These are phyloP conservation scores for Carex myosuroides DNA, from an alignment of 176 grass and related monocot genomes.

Conservation along the genomic window DNA sequence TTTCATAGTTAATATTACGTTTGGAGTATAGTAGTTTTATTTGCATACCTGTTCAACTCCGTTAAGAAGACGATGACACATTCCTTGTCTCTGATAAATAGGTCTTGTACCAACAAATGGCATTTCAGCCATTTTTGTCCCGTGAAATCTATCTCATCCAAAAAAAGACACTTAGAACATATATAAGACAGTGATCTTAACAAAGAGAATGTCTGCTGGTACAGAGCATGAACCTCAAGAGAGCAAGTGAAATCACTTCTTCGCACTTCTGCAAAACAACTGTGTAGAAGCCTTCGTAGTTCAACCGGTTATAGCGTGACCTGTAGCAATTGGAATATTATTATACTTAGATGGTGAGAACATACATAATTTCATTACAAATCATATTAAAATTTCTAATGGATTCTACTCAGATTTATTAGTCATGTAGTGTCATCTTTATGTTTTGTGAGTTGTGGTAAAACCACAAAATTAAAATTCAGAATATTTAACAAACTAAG, in stretches of 20 bases:
- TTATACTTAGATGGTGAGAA: neutral
- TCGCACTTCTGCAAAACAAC: slow-evolving; percentile 58
- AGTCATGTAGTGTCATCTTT: neutral
- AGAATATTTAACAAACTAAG: neutral
- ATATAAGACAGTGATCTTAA: neutral
- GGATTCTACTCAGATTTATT: neutral
- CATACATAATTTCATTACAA: neutral
- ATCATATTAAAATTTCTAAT: neutral
- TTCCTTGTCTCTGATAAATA: slow-evolving; percentile 59
- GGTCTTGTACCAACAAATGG: slow-evolving; percentile 73
- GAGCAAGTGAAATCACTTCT: slow-evolving; percentile 53
- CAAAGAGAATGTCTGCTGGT: neutral
- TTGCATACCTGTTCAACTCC: slow-evolving; percentile 55
- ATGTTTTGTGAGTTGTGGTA: neutral
- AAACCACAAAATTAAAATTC: neutral
- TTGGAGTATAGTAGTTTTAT: neutral
- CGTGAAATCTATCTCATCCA: slow-evolving; percentile 43
- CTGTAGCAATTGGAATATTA: slow-evolving; percentile 17
- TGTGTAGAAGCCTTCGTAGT: slow-evolving; percentile 67
- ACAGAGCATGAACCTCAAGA: slow-evolving; percentile 39
- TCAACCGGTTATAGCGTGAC: slow-evolving; percentile 59
- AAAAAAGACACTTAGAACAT: neutral
- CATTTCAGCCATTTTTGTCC: slow-evolving; percentile 63
- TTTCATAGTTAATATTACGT: too few species aligned
- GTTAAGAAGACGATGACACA: slow-evolving; percentile 55